Evolutionary conservation across 345 rosid species (phyloP).

Genomic region (Citrus unshiu): DNA sequence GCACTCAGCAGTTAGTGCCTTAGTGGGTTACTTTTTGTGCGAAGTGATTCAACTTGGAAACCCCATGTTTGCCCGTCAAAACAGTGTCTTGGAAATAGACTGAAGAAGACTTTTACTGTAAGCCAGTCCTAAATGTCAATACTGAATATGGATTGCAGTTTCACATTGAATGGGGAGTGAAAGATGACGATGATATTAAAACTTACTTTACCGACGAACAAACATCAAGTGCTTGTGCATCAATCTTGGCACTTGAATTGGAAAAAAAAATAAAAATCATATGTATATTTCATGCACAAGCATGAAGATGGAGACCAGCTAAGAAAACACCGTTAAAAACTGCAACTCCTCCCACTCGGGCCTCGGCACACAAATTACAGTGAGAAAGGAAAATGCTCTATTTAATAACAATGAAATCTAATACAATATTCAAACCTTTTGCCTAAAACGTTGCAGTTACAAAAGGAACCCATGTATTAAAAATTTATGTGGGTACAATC

Average conservation of each 20-base stretch:
- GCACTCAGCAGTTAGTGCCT: background rate
- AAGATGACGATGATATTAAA: background rate
- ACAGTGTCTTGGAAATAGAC: background rate
- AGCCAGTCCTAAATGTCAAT: background rate
- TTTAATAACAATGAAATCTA: slow-evolving; percentile 11
- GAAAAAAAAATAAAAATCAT: no score
- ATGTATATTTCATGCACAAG: background rate
- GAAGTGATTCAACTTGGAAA: background rate
- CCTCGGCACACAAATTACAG: background rate
- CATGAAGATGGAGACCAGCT: background rate
- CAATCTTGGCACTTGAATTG: background rate
- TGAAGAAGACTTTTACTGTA: background rate
- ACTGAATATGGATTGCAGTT: background rate
- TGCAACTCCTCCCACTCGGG: background rate
- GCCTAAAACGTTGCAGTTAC: slow-evolving; percentile 21
- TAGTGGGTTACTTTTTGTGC: background rate
- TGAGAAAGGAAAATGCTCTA: background rate
- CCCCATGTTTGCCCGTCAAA: background rate
- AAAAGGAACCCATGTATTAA: slow-evolving; percentile 1
- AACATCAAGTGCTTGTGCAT: background rate
- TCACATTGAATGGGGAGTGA: background rate
- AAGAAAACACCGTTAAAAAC: slow-evolving; percentile 13
- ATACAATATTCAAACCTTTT: slow-evolving; percentile 1
- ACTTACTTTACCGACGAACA: background rate
- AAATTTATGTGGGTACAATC: slow-evolving; percentile 57